A percentile compares a stretch with the other conserved stretches of the same genome.
Conservation (phyloP, 2,329 filamentous ascomycete genomes). For the Geosmithia putterillii region DNA sequence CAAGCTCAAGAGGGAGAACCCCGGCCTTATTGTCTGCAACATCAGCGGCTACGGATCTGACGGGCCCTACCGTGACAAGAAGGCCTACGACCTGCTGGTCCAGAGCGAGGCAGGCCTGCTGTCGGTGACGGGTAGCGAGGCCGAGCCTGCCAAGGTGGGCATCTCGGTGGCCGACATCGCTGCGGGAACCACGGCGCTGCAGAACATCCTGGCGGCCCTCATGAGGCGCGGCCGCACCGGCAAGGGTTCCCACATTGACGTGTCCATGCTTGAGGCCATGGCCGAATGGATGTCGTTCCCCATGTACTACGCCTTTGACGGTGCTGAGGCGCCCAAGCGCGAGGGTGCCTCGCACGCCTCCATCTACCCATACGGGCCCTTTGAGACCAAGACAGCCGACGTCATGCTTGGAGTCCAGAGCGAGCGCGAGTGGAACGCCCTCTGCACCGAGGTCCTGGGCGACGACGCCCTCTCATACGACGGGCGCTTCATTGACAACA, state of each 20-base stretch:
- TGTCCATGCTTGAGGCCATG: conserved; percentile 47
- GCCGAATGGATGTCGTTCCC: conserved; percentile 47
- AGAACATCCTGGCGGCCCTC: conserved; percentile 35
- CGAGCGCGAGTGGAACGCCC: conserved; percentile 39
- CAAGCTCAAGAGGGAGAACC: conserved; percentile 24
- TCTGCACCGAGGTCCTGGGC: conserved; percentile 32
- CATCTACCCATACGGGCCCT: conserved; percentile 45
- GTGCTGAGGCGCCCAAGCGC: conserved; percentile 25
- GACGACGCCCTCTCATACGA: conserved; percentile 28
- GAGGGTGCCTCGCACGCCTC: conserved; percentile 39
- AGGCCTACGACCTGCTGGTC: conserved; percentile 42
- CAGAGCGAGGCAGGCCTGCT: conserved; percentile 41
- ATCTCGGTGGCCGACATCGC: conserved; percentile 43
- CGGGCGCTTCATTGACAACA: conserved; percentile 32
- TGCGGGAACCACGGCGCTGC: conserved; percentile 38
- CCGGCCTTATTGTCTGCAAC: conserved; percentile 37
- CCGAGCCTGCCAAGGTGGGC: conserved; percentile 34
- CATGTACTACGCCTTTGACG: conserved; percentile 38
- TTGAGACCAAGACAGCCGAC: conserved; percentile 30
- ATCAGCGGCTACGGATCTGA: conserved; percentile 39
- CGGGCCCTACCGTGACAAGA: conserved; percentile 39
- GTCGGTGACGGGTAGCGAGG: conserved; percentile 32
- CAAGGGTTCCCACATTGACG: conserved; percentile 34
- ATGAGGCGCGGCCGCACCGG: conserved; percentile 35
- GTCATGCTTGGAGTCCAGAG: conserved; percentile 48